Conservation (phyloP, 257 asterid species). For the Perilla frutescens region DNA sequence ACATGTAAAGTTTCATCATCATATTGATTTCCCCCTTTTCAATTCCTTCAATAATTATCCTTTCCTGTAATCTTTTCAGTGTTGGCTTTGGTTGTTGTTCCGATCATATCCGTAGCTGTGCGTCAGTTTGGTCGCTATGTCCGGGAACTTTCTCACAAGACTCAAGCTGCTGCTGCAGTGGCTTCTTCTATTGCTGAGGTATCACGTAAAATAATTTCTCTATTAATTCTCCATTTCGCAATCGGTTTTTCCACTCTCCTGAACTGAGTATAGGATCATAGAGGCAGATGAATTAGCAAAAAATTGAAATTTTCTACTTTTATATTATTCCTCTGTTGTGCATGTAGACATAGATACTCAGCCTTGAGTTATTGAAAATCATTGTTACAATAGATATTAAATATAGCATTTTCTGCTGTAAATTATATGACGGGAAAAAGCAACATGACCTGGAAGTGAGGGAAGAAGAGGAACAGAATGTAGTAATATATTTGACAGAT, state of each 20-base stretch:
- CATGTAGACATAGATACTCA: slow-evolving; percentile 13
- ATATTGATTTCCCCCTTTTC: not conserved
- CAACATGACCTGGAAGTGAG: not conserved
- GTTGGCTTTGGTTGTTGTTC: slow-evolving; percentile 86
- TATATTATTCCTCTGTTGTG: not conserved
- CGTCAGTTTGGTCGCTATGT: slow-evolving; percentile 77
- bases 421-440: not conserved
- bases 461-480: not conserved
- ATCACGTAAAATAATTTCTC: slow-evolving; percentile 23
- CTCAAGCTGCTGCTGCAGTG: slow-evolving; percentile 93
- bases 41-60: slow-evolving; percentile 10
- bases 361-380: not conserved
- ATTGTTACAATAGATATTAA: not conserved
- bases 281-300: slow-evolving; percentile 18
- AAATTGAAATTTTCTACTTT: slow-evolving; percentile 17
- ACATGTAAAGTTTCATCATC: slow-evolving; percentile 48
- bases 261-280: not conserved
- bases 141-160: slow-evolving; percentile 83
- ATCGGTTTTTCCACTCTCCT: slow-evolving; percentile 11
- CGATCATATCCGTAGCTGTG: slow-evolving; percentile 67
- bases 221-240: not conserved
- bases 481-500: not conserved
- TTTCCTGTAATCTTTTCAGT: slow-evolving; percentile 46
- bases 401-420: slow-evolving; percentile 6
- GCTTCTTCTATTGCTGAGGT: slow-evolving; percentile 94